Percentiles rank a stretch among this genome's conserved stretches.
These are phyloP conservation scores for Monosporozyma solicola DNA, from an alignment of 805 yeast species.

Conservation along the genomic window DNA sequence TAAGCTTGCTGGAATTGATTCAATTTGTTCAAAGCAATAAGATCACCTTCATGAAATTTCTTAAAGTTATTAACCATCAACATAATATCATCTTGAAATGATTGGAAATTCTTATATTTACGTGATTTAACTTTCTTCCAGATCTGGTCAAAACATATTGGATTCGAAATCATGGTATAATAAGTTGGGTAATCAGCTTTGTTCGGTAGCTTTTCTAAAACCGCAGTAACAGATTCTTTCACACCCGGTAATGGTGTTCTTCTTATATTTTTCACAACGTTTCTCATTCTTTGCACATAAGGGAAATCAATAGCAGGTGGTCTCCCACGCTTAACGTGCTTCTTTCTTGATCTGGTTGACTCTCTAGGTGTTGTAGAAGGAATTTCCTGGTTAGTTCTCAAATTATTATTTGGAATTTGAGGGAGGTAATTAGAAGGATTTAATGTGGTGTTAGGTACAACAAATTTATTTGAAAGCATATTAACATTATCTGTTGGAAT, in stretches of 20 bases:
- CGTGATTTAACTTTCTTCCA: slow-evolving; percentile 78
- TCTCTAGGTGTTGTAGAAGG: not conserved
- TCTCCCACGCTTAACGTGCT: slow-evolving; percentile 28
- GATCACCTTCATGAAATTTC: slow-evolving; percentile 49
- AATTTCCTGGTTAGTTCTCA: not conserved
- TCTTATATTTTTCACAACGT: slow-evolving; percentile 71
- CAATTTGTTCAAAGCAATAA: slow-evolving; percentile 54
- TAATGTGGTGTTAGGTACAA: not conserved
- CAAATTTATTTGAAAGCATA: not conserved
- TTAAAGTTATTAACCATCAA: slow-evolving; percentile 69
- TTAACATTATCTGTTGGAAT: not conserved
- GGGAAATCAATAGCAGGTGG: slow-evolving; percentile 31
- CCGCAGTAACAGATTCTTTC: slow-evolving; percentile 43
- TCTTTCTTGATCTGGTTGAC: slow-evolving; percentile 7
- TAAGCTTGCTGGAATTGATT: slow-evolving; percentile 53
- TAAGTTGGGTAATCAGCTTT: slow-evolving; percentile 30
- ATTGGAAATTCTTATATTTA: slow-evolving; percentile 66
- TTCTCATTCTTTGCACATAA: slow-evolving; percentile 84
- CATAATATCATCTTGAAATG: slow-evolving; percentile 68
- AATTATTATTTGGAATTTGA: not conserved
- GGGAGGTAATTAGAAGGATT: not conserved
- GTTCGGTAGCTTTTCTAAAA: slow-evolving; percentile 80
- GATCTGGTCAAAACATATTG: slow-evolving; percentile 63
- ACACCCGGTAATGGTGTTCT: slow-evolving; percentile 52
- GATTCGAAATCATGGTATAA: slow-evolving; percentile 45